Evolutionary conservation across 257 asterid species (phyloP).

Genomic region (Linaria vulgaris): DNA sequence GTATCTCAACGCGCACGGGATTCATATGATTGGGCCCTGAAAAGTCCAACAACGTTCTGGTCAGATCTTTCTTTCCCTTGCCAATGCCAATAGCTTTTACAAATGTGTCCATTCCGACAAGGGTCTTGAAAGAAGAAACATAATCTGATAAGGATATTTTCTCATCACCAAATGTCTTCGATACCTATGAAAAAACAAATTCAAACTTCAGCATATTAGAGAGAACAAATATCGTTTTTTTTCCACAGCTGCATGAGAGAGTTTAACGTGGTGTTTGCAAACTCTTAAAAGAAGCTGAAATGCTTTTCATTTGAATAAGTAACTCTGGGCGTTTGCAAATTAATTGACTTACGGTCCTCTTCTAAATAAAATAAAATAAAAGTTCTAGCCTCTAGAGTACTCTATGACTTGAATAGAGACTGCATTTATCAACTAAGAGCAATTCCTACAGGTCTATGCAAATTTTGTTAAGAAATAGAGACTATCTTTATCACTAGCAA

Average conservation of each 20-base stretch:
- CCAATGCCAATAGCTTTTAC: constrained; percentile 75
- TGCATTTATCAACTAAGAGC: too few species aligned
- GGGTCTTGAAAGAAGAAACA: constrained; percentile 49
- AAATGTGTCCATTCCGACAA: constrained; percentile 52
- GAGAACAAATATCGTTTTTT: neutral
- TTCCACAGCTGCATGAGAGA: neutral
- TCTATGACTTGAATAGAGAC: too few species aligned
- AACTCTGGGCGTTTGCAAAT: too few species aligned
- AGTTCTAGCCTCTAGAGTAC: too few species aligned
- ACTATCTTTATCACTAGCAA: too few species aligned
- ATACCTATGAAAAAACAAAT: constrained; percentile 46
- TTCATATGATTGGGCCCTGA: constrained; percentile 39
- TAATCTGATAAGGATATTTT: constrained; percentile 50
- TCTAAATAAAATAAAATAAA: too few species aligned
- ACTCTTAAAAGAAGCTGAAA: too few species aligned
- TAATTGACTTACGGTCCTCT: too few species aligned
- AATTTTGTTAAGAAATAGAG: too few species aligned
- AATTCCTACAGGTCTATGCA: too few species aligned
- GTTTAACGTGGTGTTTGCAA: too few species aligned
- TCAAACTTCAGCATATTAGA: neutral
- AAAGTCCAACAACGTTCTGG: constrained; percentile 51
- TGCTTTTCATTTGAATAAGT: too few species aligned
- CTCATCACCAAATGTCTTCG: constrained; percentile 50
- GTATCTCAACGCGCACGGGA: constrained; percentile 57
- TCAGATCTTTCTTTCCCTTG: constrained; percentile 58